A percentile compares a stretch with the other conserved stretches of the same genome.
phyloP scores from a whole-genome alignment of 345 rosid species.

The Gossypium anomalum region DNA sequence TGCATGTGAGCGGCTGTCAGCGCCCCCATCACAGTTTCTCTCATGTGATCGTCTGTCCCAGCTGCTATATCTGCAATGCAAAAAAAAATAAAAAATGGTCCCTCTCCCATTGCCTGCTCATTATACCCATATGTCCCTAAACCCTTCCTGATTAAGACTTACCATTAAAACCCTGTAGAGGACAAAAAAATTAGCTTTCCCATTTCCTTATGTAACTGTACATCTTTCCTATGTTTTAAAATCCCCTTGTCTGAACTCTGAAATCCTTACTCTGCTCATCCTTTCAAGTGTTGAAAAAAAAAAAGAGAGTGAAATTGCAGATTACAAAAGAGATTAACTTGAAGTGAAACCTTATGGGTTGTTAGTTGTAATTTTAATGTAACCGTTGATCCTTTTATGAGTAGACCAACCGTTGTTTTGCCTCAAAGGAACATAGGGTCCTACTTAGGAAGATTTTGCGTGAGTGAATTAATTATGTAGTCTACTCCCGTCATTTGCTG shows the following conservation, averaged over 20 bases:
- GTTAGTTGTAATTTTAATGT: neutral
- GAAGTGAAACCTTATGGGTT: neutral
- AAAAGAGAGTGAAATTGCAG: neutral
- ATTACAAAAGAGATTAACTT: neutral
- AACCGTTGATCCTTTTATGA: constrained; percentile 3
- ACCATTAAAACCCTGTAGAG: neutral
- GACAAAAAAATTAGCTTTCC: neutral
- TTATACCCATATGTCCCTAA: neutral
- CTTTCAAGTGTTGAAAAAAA: neutral
- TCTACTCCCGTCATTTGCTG: neutral
- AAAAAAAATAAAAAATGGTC: constrained; percentile 16
- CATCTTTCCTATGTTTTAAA: no score
- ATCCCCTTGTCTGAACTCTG: no score
- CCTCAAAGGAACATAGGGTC: constrained; percentile 8
- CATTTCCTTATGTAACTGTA: neutral
- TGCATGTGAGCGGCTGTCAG: constrained; percentile 23
- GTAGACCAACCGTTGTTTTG: neutral
- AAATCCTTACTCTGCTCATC: neutral
- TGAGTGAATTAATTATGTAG: constrained; percentile 17
- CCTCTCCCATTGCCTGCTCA: constrained; percentile 5
- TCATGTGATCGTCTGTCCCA: constrained; percentile 22
- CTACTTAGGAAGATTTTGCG: neutral
- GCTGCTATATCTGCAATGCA: neutral
- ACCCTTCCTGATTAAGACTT: neutral
- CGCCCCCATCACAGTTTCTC: constrained; percentile 1